Base-by-base conservation (phyloP, 306 rosid genomes). In the Senna tora region DNA sequence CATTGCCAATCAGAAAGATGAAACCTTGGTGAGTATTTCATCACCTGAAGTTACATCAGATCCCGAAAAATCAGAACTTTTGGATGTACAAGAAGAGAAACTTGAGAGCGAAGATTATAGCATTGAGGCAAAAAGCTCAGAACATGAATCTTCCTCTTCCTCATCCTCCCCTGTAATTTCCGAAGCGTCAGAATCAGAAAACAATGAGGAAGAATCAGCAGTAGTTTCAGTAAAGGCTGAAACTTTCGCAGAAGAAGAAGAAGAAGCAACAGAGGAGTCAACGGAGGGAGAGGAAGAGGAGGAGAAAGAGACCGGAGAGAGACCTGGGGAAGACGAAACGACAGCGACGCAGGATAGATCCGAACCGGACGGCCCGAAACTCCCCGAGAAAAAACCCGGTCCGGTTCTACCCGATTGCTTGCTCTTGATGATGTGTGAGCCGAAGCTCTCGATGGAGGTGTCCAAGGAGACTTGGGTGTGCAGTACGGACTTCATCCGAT, bases 391-490 rank as follows among this genome's bases (percentile, higher is more conserved):
- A 21, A 25, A 47, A 6, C 11, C 15, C 52, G 75, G 45, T 43
- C 42, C 50, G 8, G 76, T 46, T 38, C 32, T 91, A 10, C 97
- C 97, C 25, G 97, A 94, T 45, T 94, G 97, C 85, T 80, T 94
- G 86, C 84, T 91, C 41, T 36, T 91, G 73, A 94, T 94, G 99
- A 91, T 95, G 97, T 91, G 92, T 42, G 99, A 95, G 78, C 97
- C 99, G 0, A 95, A 95, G 79, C 73, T 91, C 5, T 95, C 99
- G 0, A 91, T 95, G 97, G 99, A 95, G 73, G 99, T 95, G 0
- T 95, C 99, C 2, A 92, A 88, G 75, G 99, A 91, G 65, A 95
- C 99, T 0, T 95, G 99, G 99, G 93, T 95, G 0, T 89, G 99
- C 80, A 86, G 87, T 67, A 89, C 92, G 21, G 99, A 91, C 77